Base-by-base conservation (phyloP, 371 early-diverging fungal species). In the Batkoa obscura region DNA sequence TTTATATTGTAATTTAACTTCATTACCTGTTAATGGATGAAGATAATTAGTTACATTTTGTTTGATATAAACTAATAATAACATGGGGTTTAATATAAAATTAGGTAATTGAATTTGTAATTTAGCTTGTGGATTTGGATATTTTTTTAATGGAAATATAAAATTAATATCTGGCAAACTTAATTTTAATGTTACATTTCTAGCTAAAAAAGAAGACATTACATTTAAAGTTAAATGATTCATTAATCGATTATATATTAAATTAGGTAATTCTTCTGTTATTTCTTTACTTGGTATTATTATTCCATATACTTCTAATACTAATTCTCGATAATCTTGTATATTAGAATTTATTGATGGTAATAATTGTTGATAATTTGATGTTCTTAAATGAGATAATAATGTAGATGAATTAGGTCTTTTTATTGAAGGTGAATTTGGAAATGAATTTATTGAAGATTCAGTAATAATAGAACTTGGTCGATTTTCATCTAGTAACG, bases 271-370 rank as follows among this genome's bases (percentile, higher is more conserved):
- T 15, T 84, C 83, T 34, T 70, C 70, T 0, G 79, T 78, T 34
- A 85, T 77, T 46, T 78, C 75, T 10, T 58, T 61, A 1, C 71
- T 69, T 1, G 84, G 80, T 0, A 63, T 52, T n/a, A 86, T 81
- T 4, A 87, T 72, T 3, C 90, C 88, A 62, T 74, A 78, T 0
- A 90, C 82, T 43, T 85, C 76, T 15, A 90, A 60, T 1, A 76
- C 68, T 3, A 89, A 59, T 35, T 74, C 74, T n/a, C 80, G 62
- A 0, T 72, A 61, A 34, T 77, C 78, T n/a, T 55, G n/a, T 0
- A 38, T 12, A 10, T n/a, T 15, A 2, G 38, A 9, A 54, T 55
- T 33, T 31, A 64, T 2, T 1, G 15, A 12, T 2, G 50, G 50
- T n/a, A n/a, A n/a, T n/a, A n/a, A n/a, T n/a, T n/a, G n/a, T n/a